These are phyloP conservation scores for Candida nanaspora DNA, from an alignment of 805 yeast species.

Conservation along the genomic window DNA sequence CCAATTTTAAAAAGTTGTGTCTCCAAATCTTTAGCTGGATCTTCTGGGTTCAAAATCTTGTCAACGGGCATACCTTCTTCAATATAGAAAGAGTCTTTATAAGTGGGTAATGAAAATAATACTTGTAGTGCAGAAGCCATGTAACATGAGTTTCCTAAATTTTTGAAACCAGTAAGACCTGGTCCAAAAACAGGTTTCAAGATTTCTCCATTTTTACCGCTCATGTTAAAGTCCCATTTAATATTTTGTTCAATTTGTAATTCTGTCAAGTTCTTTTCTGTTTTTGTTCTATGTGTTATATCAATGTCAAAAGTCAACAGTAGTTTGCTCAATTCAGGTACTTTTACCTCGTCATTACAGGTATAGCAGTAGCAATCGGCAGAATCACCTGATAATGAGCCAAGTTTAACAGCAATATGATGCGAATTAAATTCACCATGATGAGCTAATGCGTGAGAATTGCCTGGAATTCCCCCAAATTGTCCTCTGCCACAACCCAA, in stretches of 20 bases:
- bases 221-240: conserved; percentile 88
- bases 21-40: conserved; percentile 60
- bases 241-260: conserved; percentile 87
- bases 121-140: conserved; percentile 75
- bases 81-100: conserved; percentile 31
- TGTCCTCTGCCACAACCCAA: conserved; percentile 94
- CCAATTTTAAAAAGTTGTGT: conserved; percentile 74
- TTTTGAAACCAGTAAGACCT: conserved; percentile 76
- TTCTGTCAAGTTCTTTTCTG: conserved; percentile 85
- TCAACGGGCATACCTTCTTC: conserved; percentile 28
- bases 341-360: conserved; percentile 84
- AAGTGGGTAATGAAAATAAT: conserved; percentile 40
- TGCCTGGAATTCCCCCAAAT: conserved; percentile 90
- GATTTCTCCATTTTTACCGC: conserved; percentile 59
- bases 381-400: conserved; percentile 72
- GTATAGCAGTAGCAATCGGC: conserved; percentile 86
- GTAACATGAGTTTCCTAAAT: conserved; percentile 92
- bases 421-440: conserved; percentile 47
- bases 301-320: conserved; percentile 64
- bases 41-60: conserved; percentile 23
- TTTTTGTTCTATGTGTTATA: conserved; percentile 46
- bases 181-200: conserved; percentile 65
- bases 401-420: conserved; percentile 83
- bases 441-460: conserved; percentile 83
- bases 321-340: conserved; percentile 45